A percentile compares a stretch with the other conserved stretches of the same genome.
phyloP scores from a whole-genome alignment of 768 basidiomycete genomes.

The Russula virescens region DNA sequence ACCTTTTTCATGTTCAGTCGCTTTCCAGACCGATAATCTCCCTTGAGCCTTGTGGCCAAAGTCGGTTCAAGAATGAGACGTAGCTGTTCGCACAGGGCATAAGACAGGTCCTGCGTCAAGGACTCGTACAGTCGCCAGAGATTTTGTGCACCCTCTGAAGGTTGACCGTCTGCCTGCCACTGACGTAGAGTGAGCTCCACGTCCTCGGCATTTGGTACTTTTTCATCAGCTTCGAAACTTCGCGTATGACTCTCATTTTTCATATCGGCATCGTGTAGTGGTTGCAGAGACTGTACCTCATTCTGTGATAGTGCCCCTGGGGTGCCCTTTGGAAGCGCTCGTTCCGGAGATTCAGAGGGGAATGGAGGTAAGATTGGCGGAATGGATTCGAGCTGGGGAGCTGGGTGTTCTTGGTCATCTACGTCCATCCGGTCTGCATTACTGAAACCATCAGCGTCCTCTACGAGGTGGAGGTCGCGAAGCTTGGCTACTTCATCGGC shows the following conservation, averaged over 20 bases:
- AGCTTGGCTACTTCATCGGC: slow-evolving; percentile 81
- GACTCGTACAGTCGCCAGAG: slow-evolving; percentile 93
- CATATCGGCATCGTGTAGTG: slow-evolving; percentile 25
- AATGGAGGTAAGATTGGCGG: slow-evolving; percentile 29
- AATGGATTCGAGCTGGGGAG: neutral
- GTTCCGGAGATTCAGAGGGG: slow-evolving; percentile 29
- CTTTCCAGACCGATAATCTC: slow-evolving; percentile 97
- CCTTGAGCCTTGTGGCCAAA: slow-evolving; percentile 85
- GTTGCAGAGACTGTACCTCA: slow-evolving; percentile 24
- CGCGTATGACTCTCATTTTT: slow-evolving; percentile 1
- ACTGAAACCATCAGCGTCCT: slow-evolving; percentile 40
- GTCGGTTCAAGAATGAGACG: slow-evolving; percentile 96
- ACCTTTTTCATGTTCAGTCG: slow-evolving; percentile 98
- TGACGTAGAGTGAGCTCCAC: slow-evolving; percentile 50
- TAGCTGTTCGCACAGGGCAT: slow-evolving; percentile 90
- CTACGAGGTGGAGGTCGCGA: slow-evolving; percentile 71
- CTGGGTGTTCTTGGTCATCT: slow-evolving; percentile 34
- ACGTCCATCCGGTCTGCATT: slow-evolving; percentile 44
- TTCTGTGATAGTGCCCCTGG: slow-evolving; percentile 45
- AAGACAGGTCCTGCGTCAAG: slow-evolving; percentile 86
- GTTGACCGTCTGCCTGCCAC: slow-evolving; percentile 59
- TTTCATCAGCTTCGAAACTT: slow-evolving; percentile 28
- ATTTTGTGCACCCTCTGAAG: slow-evolving; percentile 51
- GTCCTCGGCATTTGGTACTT: slow-evolving; percentile 28
- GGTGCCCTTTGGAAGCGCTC: slow-evolving; percentile 30